phyloP scores from a whole-genome alignment of 164 flowering plant species.

The Echeveria elegans region DNA sequence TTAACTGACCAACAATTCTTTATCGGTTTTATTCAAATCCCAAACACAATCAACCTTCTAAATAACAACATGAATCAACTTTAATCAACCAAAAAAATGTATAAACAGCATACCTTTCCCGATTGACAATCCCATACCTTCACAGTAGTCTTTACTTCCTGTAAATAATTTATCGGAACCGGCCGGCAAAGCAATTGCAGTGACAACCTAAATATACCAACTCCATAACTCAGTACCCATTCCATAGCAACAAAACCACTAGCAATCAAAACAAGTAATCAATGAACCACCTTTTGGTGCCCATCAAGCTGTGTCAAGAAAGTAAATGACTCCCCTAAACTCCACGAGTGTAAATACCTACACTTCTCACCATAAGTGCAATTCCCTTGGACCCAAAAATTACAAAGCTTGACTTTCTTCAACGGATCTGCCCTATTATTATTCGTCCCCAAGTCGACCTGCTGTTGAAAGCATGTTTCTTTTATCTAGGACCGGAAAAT shows the following conservation, averaged over 20 bases:
- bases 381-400: constrained; percentile 58
- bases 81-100: not conserved
- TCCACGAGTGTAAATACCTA: constrained; percentile 67
- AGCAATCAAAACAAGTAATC: not conserved
- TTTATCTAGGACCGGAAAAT: constrained; percentile 19
- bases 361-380: constrained; percentile 70
- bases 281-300: constrained; percentile 57
- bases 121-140: constrained; percentile 78
- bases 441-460: constrained; percentile 46
- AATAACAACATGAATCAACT: not conserved
- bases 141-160: constrained; percentile 66
- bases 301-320: constrained; percentile 74
- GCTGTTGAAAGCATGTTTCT: constrained; percentile 20
- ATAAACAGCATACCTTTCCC: constrained; percentile 55
- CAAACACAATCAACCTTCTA: not conserved
- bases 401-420: constrained; percentile 54
- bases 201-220: constrained; percentile 41
- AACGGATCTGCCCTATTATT: constrained; percentile 18
- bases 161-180: constrained; percentile 79
- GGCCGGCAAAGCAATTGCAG: constrained; percentile 65
- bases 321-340: constrained; percentile 47
- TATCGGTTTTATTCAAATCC: no score
- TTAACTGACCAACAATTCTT: no score
- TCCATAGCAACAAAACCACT: not conserved
- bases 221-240: not conserved